phyloP scores from a whole-genome alignment of 140 eudicot species.

The Flaveria floridana region DNA sequence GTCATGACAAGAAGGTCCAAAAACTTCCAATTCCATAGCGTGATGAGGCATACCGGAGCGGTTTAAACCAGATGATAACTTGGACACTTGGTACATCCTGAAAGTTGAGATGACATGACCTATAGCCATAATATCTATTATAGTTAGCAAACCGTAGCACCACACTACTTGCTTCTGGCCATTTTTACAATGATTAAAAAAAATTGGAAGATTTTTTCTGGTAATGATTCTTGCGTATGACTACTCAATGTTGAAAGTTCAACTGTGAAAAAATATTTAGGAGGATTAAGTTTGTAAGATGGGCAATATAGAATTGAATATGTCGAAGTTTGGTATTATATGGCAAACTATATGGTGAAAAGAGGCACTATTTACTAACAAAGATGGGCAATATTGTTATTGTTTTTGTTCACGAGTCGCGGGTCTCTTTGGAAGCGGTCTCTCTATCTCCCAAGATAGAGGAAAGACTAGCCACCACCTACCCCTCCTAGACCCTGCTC shows the following conservation, averaged over 20 bases:
- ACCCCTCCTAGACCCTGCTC: no score
- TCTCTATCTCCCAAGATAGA: no score
- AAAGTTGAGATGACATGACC: neutral
- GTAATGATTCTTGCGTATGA: neutral
- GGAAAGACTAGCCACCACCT: no score
- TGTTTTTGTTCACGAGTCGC: no score
- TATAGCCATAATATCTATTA: no score
- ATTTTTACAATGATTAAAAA: no score
- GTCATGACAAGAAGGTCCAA: neutral
- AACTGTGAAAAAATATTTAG: neutral
- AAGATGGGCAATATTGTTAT: neutral
- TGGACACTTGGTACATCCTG: neutral
- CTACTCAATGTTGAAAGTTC: neutral
- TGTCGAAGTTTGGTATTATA: neutral
- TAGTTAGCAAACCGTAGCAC: neutral
- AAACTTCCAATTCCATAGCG: neutral
- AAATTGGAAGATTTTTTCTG: neutral
- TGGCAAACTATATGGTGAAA: neutral
- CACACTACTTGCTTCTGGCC: no score
- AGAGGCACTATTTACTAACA: neutral
- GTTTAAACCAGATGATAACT: slow-evolving; percentile 5
- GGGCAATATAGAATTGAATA: neutral
- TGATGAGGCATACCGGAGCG: neutral
- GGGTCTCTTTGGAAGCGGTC: no score
- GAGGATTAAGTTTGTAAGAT: neutral